Conservation (phyloP, 2,329 filamentous ascomycete genomes). For the Xylariomycetidae sp. region DNA sequence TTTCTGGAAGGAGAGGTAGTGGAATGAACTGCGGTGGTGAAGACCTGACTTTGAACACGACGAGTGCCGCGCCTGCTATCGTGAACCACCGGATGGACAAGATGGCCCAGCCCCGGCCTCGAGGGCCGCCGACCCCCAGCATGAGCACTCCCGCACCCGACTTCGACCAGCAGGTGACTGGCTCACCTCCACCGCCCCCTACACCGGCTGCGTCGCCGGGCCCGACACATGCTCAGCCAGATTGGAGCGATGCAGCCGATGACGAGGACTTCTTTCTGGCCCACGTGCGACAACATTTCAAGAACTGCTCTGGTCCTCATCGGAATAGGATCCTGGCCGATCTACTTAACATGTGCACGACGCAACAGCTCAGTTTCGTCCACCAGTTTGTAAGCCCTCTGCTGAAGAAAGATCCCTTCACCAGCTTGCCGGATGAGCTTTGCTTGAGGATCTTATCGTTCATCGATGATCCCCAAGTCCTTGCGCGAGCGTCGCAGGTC, state of each 20-base stretch:
- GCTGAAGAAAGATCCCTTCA: conserved; percentile 94
- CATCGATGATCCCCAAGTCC: conserved; percentile 91
- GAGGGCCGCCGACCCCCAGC: conserved; percentile 60
- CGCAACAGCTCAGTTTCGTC: conserved; percentile 90
- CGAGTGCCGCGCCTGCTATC: conserved; percentile 29
- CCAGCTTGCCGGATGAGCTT: conserved; percentile 83
- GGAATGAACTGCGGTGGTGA: conserved; percentile 42
- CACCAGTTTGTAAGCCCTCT: conserved; percentile 92
- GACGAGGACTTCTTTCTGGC: conserved; percentile 79
- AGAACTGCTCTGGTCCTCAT: conserved; percentile 67
- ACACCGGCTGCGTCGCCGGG: conserved; percentile 61
- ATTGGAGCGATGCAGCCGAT: conserved; percentile 73
- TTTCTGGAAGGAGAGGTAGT: conserved; percentile 57
- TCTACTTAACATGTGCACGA: conserved; percentile 88
- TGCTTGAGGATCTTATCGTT: conserved; percentile 90
- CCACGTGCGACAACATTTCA: conserved; percentile 74
- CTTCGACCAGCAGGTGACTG: conserved; percentile 55
- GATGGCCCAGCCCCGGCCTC: conserved; percentile 41
- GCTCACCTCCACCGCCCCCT: conserved; percentile 57
- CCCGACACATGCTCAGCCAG: conserved; percentile 53
- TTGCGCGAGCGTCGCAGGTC: conserved; percentile 92
- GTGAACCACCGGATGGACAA: conserved; percentile 48
- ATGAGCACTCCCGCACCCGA: conserved; percentile 60
- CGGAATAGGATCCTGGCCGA: conserved; percentile 79
- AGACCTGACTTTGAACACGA: conserved; percentile 49